A percentile compares a stretch with the other conserved stretches of the same genome.
Conservation (phyloP, 2,329 filamentous ascomycete species). For the Tolypocladium paradoxum region DNA sequence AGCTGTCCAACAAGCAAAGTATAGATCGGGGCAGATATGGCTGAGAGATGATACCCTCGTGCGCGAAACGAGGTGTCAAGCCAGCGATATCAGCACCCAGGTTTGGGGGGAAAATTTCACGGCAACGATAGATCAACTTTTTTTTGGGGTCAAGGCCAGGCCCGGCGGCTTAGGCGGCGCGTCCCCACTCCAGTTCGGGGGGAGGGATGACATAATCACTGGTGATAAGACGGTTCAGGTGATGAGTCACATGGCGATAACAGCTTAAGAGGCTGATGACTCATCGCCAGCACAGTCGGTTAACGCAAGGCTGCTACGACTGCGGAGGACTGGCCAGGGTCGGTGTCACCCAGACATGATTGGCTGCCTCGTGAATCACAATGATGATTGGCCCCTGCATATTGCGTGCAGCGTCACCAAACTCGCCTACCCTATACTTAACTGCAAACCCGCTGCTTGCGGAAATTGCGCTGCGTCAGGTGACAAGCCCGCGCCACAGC, state of each 20-base stretch:
- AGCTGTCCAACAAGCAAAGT: not conserved
- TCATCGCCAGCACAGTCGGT: not conserved
- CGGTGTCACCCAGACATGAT: not conserved
- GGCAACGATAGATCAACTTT: constrained; percentile 20
- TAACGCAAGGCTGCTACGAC: not conserved
- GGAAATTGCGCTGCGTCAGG: not conserved
- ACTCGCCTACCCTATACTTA: not conserved
- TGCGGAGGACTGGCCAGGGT: not conserved
- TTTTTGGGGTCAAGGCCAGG: constrained; percentile 13
- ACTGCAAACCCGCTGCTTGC: not conserved
- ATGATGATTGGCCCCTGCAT: not conserved
- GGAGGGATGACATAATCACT: constrained; percentile 11
- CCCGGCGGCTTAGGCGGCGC: not conserved
- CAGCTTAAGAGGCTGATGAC: not conserved
- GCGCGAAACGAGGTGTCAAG: not conserved
- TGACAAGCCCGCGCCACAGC: not conserved
- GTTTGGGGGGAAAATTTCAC: constrained; percentile 22
- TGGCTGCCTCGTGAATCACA: not conserved
- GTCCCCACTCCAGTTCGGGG: not conserved
- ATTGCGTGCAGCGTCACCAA: not conserved
- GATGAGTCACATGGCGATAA: constrained; percentile 10
- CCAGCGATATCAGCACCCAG: constrained; percentile 11
- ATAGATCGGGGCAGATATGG: not conserved
- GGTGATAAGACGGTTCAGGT: constrained; percentile 7
- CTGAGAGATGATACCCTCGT: not conserved